Percentiles rank a stretch among this genome's conserved stretches.
phyloP scores from a whole-genome alignment of 2,329 filamentous ascomycete genomes.

The Aspergillus transmontanensis region DNA sequence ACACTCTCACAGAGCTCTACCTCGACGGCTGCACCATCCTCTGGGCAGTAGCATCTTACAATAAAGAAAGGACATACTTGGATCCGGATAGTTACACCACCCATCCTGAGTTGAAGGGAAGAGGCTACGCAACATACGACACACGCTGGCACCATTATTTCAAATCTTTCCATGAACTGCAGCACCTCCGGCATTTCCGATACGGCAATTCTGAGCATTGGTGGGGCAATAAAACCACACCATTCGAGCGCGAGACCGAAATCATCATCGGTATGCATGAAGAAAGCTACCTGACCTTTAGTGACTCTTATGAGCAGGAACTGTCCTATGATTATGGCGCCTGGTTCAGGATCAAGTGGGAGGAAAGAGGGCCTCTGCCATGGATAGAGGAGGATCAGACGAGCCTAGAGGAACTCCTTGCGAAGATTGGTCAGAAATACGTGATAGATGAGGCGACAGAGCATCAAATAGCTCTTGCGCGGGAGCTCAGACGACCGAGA shows the following conservation, averaged over 20 bases:
- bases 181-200: constrained; percentile 19
- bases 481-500: too few relatives aligned
- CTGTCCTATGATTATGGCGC: too few relatives aligned
- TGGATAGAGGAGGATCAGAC: constrained; percentile 19
- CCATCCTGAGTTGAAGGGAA: too few relatives aligned
- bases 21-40: constrained; percentile 49
- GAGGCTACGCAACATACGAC: constrained; percentile 11
- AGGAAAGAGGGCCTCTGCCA: too few relatives aligned
- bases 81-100: not conserved
- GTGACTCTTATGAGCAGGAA: too few relatives aligned
- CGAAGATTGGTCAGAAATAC: constrained; percentile 18
- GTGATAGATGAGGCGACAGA: not conserved
- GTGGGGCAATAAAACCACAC: constrained; percentile 9
- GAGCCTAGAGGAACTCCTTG: constrained; percentile 18
- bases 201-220: constrained; percentile 4
- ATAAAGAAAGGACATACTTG: not conserved
- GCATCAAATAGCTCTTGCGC: not conserved
- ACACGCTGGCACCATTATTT: constrained; percentile 27
- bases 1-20: constrained; percentile 45
- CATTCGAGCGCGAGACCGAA: constrained; percentile 22
- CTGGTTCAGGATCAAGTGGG: too few relatives aligned
- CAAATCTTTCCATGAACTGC: constrained; percentile 18
- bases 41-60: constrained; percentile 14
- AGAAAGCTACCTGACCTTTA: constrained; percentile 23
- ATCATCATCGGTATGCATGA: constrained; percentile 17